Conservation (phyloP, 192 early-diverging fungal species). For the Jimgerdemannia flammicorona region DNA sequence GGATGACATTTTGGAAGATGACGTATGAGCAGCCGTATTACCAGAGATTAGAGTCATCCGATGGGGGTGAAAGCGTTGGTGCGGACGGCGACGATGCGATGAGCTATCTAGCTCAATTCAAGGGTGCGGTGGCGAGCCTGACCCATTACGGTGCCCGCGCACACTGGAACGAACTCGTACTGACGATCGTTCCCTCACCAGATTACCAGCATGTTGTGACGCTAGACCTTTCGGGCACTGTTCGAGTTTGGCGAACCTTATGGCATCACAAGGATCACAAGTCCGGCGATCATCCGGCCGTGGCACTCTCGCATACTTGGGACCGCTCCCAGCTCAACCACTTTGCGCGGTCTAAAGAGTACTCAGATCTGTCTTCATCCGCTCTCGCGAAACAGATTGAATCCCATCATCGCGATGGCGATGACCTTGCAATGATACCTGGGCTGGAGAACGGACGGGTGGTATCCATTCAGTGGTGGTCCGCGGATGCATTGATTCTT, state of each 20-base stretch:
- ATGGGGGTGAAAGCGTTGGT: background rate
- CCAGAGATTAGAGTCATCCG: background rate
- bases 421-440: constrained; percentile 14
- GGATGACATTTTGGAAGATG: background rate
- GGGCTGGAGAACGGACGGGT: constrained; percentile 37
- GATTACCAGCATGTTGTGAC: constrained; percentile 29
- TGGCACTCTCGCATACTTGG: constrained; percentile 24
- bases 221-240: constrained; percentile 31
- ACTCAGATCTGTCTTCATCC: constrained; percentile 24
- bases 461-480: constrained; percentile 53
- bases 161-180: constrained; percentile 15
- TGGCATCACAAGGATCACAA: background rate
- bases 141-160: background rate
- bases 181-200: constrained; percentile 22
- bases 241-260: constrained; percentile 30
- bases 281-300: constrained; percentile 19
- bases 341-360: constrained; percentile 35
- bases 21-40: background rate
- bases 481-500: constrained; percentile 41
- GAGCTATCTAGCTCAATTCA: background rate
- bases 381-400: constrained; percentile 24
- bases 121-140: background rate
- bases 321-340: constrained; percentile 37
- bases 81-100: background rate
- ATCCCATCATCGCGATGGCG: constrained; percentile 27